Evolutionary conservation across 2,329 filamentous ascomycete species (phyloP).

Genomic region (Fusarium verticillioides): DNA sequence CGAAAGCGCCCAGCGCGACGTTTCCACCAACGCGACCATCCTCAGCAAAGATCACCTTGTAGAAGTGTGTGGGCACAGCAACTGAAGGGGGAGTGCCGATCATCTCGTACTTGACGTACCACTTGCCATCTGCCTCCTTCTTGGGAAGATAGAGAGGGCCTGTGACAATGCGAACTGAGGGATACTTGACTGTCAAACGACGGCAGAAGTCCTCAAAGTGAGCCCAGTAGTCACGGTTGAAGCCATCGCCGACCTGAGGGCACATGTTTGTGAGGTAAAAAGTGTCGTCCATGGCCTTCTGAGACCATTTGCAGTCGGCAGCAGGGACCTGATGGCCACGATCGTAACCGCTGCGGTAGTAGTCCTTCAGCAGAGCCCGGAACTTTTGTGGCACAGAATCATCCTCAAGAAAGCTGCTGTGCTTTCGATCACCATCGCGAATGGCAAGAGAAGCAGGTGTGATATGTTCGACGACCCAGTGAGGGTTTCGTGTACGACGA

Average conservation of each 20-base stretch:
- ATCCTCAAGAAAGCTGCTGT: constrained; percentile 88
- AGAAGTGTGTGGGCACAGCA: constrained; percentile 97
- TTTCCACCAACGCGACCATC: constrained; percentile 76
- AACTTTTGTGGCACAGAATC: constrained; percentile 82
- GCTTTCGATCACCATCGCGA: constrained; percentile 82
- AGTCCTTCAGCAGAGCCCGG: constrained; percentile 90
- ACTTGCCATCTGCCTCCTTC: constrained; percentile 84
- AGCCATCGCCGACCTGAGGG: constrained; percentile 96
- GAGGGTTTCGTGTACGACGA: constrained; percentile 87
- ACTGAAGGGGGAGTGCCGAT: constrained; percentile 94
- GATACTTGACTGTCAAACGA: constrained; percentile 81
- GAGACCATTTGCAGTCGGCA: constrained; percentile 95
- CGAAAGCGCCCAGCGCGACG: constrained; percentile 92
- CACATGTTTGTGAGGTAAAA: constrained; percentile 97
- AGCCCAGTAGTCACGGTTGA: constrained; percentile 99
- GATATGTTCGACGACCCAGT: constrained; percentile 97
- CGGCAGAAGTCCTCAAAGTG: constrained; percentile 98
- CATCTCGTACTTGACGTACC: constrained; percentile 94
- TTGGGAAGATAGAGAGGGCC: constrained; percentile 93
- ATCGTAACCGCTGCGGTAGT: constrained; percentile 94
- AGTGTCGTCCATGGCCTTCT: constrained; percentile 93
- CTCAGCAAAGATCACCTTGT: constrained; percentile 98
- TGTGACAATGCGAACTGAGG: constrained; percentile 89
- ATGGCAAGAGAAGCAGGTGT: constrained; percentile 83
- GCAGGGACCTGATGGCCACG: constrained; percentile 97